Evolutionary conservation across 1,139 yeast species (phyloP).

Genomic region (Debaryomyces sp.): DNA sequence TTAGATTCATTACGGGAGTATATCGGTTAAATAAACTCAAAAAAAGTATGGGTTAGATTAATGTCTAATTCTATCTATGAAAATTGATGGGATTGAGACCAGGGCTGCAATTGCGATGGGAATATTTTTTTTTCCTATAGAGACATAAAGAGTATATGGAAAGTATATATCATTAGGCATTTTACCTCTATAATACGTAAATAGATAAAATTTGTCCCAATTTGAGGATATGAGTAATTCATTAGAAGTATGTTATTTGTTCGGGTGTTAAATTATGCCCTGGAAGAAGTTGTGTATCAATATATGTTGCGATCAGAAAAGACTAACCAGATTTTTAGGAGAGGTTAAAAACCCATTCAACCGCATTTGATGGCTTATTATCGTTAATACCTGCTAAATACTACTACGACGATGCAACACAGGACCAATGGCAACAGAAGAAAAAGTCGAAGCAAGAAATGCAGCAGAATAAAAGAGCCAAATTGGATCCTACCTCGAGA

Average conservation of each 20-base stretch:
- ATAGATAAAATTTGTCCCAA: not conserved
- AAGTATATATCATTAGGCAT: not conserved
- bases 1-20: not conserved
- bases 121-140: constrained; percentile 9
- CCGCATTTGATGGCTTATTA: constrained; percentile 86
- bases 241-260: constrained; percentile 47
- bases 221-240: constrained; percentile 42
- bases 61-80: not conserved
- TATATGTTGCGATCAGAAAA: not conserved
- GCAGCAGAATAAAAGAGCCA: constrained; percentile 63
- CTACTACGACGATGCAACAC: constrained; percentile 78
- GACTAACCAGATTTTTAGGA: constrained; percentile 54
- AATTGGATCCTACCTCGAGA: constrained; percentile 70
- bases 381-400: constrained; percentile 93
- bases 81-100: constrained; percentile 1
- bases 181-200: not conserved
- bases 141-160: not conserved
- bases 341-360: constrained; percentile 79
- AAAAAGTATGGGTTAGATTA: not conserved
- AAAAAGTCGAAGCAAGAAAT: constrained; percentile 72
- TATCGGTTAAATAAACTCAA: not conserved
- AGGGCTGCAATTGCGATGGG: constrained; percentile 13
- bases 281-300: not conserved
- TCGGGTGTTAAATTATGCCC: not conserved
- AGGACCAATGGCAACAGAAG: constrained; percentile 88